Percentiles rank a stretch among this genome's conserved stretches.
These are phyloP conservation scores for Kuraishia hungarica DNA, from an alignment of 805 yeast genomes.

Conservation along the genomic window DNA sequence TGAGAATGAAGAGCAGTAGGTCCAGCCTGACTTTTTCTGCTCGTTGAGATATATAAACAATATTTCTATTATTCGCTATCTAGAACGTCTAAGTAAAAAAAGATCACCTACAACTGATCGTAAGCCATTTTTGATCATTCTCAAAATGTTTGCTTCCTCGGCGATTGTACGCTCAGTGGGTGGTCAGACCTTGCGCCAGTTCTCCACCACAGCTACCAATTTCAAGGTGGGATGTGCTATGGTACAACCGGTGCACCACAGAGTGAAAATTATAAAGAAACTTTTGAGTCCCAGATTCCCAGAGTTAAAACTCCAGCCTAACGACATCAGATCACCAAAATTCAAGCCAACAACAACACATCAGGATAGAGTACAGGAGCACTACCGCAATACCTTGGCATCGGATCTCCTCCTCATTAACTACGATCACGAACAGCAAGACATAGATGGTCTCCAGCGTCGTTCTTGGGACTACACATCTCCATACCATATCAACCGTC, in stretches of 20 bases:
- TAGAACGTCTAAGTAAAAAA: background rate
- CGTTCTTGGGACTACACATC: slow-evolving; percentile 83
- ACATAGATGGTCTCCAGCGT: slow-evolving; percentile 55
- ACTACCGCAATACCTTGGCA: slow-evolving; percentile 65
- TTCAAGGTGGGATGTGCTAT: slow-evolving; percentile 56
- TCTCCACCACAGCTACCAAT: slow-evolving; percentile 23
- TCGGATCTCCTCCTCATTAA: slow-evolving; percentile 72
- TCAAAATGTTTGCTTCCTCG: background rate
- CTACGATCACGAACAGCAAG: slow-evolving; percentile 57
- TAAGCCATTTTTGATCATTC: background rate
- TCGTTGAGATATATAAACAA: no score
- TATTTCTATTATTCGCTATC: no score
- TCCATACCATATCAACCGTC: slow-evolving; percentile 85
- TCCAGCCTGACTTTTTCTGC: no score
- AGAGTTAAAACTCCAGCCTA: slow-evolving; percentile 54
- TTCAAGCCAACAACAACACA: slow-evolving; percentile 67
- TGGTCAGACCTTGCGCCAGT: slow-evolving; percentile 12
- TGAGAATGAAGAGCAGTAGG: background rate
- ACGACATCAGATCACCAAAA: slow-evolving; percentile 73
- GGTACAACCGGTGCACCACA: slow-evolving; percentile 89
- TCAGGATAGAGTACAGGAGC: slow-evolving; percentile 74
- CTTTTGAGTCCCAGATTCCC: slow-evolving; percentile 69
- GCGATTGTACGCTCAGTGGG: background rate
- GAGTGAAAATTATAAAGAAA: slow-evolving; percentile 65
- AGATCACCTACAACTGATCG: background rate